Percentiles rank a stretch among this genome's conserved stretches.
These are phyloP conservation scores for grape (Vitis vinifera) DNA, from an alignment of 164 flowering plant species.

Conservation along the genomic window ASM3070453v1 NC_081816.1:9103501-9104000, in stretches of 20 bases:
- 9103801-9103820: constrained; percentile 70
- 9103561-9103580: constrained; percentile 86
- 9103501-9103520: constrained; percentile 56
- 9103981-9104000: constrained; percentile 73
- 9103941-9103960: constrained; percentile 67
- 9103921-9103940: constrained; percentile 69
- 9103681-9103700: constrained; percentile 88
- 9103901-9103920: constrained; percentile 68
- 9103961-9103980: constrained; percentile 66
- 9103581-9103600: constrained; percentile 42
- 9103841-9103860: constrained; percentile 79
- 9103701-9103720: constrained; percentile 75
- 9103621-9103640: constrained; percentile 72
- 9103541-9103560: constrained; percentile 90
- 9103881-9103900: constrained; percentile 83
- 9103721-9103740: constrained; percentile 67
- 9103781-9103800: constrained; percentile 66
- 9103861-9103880: constrained; percentile 56
- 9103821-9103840: constrained; percentile 63
- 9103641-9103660: constrained; percentile 61
- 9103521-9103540: constrained; percentile 72
- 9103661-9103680: constrained; percentile 73
- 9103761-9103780: constrained; percentile 95
- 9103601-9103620: constrained; percentile 55
- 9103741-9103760: constrained; percentile 73